phyloP scores from a whole-genome alignment of 306 rosid species.

The Dalbergia cultrata region DNA sequence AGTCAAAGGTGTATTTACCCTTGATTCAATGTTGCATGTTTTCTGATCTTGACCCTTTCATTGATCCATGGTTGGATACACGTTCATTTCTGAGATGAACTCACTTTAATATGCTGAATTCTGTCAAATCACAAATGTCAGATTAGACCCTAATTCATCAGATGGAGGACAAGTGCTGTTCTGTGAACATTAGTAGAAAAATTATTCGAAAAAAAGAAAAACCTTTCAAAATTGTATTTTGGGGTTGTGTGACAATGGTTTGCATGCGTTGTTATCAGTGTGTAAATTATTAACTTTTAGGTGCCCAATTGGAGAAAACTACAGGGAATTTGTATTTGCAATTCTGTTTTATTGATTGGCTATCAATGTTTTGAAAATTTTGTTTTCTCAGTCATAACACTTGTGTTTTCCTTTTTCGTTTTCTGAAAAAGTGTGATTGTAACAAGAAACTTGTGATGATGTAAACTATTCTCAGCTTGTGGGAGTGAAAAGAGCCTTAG shows the following conservation, averaged over 20 bases:
- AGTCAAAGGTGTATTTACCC: background rate
- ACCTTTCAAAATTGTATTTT: background rate
- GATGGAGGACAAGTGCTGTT: background rate
- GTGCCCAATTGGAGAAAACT: slow-evolving; percentile 4
- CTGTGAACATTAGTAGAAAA: background rate
- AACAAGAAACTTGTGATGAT: background rate
- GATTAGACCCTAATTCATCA: slow-evolving; percentile 20
- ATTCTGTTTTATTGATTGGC: background rate
- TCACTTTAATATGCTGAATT: background rate
- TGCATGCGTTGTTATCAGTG: background rate
- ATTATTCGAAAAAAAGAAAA: background rate
- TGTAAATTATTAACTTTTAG: background rate
- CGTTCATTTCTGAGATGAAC: background rate
- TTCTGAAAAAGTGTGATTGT: background rate
- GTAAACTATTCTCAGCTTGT: background rate
- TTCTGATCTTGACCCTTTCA: background rate
- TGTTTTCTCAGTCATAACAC: background rate
- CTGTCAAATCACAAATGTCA: slow-evolving; percentile 1
- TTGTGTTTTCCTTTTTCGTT: background rate
- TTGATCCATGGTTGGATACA: background rate
- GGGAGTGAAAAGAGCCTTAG: slow-evolving; percentile 1
- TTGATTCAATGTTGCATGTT: background rate
- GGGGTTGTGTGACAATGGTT: background rate
- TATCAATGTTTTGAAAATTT: background rate
- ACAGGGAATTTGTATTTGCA: background rate